These are phyloP conservation scores for Chloris gayana DNA, from an alignment of 176 grass and related monocot species.

Conservation along the genomic window DNA sequence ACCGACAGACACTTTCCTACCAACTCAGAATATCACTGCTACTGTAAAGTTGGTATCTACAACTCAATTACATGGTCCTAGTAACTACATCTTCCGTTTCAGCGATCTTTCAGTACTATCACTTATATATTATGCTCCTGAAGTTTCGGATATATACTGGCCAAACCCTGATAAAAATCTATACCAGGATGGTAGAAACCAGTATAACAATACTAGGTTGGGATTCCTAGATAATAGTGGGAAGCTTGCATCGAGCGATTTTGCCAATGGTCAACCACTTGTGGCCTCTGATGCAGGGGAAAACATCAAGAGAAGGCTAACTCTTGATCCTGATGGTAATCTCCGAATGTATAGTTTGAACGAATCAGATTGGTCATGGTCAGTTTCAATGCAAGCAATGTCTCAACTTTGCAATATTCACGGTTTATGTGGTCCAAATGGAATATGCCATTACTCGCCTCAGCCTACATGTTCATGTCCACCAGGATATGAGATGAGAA, in stretches of 20 bases:
- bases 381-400: conserved; percentile 49
- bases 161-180: conserved; percentile 21
- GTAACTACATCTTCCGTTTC: conserved; percentile 48
- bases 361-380: conserved; percentile 39
- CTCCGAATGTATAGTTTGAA: conserved; percentile 50
- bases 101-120: conserved; percentile 40
- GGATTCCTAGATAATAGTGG: background rate
- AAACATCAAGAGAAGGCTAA: conserved; percentile 45
- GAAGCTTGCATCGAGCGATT: background rate
- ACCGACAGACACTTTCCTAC: conserved; percentile 56
- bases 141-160: conserved; percentile 59
- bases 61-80: background rate
- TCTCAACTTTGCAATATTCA: conserved; percentile 53
- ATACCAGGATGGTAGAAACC: background rate
- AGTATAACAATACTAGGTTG: background rate
- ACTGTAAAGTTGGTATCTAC: conserved; percentile 38
- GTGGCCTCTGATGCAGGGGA: background rate
- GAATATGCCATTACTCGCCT: conserved; percentile 47
- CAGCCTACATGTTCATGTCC: conserved; percentile 47
- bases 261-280: background rate
- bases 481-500: conserved; percentile 33
- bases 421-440: conserved; percentile 49
- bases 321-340: conserved; percentile 60
- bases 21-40: conserved; percentile 45
- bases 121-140: conserved; percentile 40